Evolutionary conservation across 495 filamentous ascomycete species (phyloP).

Genomic region (Talaromyces wortmannii): DNA sequence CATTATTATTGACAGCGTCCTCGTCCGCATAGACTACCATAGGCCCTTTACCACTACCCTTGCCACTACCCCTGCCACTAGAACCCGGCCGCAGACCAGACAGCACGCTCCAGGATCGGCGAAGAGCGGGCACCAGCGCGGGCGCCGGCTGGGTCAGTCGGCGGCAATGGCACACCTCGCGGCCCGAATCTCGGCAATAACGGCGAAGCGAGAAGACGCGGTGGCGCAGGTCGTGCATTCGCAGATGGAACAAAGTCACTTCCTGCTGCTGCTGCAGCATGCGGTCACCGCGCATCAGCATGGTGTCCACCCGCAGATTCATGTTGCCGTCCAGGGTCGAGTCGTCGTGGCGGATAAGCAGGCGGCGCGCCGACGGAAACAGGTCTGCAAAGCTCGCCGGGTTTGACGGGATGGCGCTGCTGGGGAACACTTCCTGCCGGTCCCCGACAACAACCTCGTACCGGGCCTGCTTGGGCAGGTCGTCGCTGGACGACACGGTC

Average conservation of each 20-base stretch:
- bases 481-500: conserved; percentile 56
- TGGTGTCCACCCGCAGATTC: conserved; percentile 88
- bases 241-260: conserved; percentile 86
- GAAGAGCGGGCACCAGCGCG: conserved; percentile 45
- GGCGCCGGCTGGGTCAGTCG: conserved; percentile 57
- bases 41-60: no score
- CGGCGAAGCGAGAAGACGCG: conserved; percentile 87
- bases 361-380: conserved; percentile 75
- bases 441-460: conserved; percentile 54
- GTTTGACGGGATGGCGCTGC: conserved; percentile 64
- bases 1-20: conserved; percentile 23
- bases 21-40: no score
- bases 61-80: conserved; percentile 25
- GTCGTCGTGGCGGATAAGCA: conserved; percentile 88
- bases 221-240: conserved; percentile 86
- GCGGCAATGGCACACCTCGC: conserved; percentile 84
- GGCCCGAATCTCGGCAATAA: conserved; percentile 88
- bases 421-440: conserved; percentile 48
- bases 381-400: conserved; percentile 78
- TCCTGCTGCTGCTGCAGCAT: conserved; percentile 38
- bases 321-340: conserved; percentile 91
- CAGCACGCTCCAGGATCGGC: conserved; percentile 71
- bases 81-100: conserved; percentile 57
- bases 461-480: conserved; percentile 44
- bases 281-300: conserved; percentile 50